These are phyloP conservation scores for Anacardium occidentale DNA, from an alignment of 345 rosid species.

Conservation along the genomic window DNA sequence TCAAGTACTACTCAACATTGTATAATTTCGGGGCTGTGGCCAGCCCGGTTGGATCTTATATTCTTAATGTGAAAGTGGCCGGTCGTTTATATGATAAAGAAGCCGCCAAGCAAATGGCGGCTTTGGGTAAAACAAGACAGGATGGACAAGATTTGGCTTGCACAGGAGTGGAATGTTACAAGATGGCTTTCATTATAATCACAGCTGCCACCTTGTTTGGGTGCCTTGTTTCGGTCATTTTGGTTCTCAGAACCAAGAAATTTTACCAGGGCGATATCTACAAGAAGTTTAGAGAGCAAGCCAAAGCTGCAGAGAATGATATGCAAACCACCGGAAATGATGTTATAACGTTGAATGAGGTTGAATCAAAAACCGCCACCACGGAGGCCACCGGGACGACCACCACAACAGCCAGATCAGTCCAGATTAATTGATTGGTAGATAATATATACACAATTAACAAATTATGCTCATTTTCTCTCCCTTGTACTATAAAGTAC, in stretches of 20 bases:
- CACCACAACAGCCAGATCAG: neutral
- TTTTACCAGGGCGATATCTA: constrained; percentile 37
- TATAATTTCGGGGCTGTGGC: constrained; percentile 29
- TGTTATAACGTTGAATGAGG: neutral
- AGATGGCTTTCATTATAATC: constrained; percentile 32
- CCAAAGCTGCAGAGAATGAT: constrained; percentile 14
- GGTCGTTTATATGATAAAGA: constrained; percentile 39
- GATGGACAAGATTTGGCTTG: constrained; percentile 28
- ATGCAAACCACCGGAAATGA: neutral
- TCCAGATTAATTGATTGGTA: neutral
- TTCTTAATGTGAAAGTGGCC: constrained; percentile 40
- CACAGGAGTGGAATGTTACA: constrained; percentile 30
- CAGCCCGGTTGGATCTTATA: constrained; percentile 37
- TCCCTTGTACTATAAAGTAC: neutral
- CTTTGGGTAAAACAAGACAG: constrained; percentile 20
- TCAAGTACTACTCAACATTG: no score
- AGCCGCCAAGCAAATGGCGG: constrained; percentile 35
- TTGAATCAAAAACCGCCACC: neutral
- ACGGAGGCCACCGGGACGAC: neutral
- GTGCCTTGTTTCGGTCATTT: constrained; percentile 21
- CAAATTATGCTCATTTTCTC: neutral
- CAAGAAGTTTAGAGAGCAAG: constrained; percentile 31
- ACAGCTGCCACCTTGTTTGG: constrained; percentile 32
- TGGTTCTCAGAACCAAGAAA: constrained; percentile 33
- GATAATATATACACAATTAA: neutral